These are phyloP conservation scores for Arthrocladium fulminans DNA, from an alignment of 2,329 filamentous ascomycete species.

Conservation along the genomic window DNA sequence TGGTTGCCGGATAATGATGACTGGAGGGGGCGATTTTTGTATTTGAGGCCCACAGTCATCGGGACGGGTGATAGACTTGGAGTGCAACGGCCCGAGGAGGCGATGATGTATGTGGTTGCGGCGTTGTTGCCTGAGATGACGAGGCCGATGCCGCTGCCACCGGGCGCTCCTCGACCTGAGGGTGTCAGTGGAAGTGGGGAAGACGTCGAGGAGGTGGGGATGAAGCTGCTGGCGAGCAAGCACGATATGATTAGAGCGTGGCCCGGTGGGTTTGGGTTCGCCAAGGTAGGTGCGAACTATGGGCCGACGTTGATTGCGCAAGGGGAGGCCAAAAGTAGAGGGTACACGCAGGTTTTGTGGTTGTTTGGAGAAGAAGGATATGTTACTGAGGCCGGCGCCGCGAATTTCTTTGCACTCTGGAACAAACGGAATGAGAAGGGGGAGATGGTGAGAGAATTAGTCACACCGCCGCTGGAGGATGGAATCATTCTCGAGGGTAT, in stretches of 20 bases:
- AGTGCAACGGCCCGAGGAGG: constrained; percentile 68
- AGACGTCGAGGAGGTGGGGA: constrained; percentile 6
- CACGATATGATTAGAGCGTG: constrained; percentile 83
- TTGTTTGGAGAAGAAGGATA: constrained; percentile 83
- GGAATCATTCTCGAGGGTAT: background rate
- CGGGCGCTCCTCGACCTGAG: constrained; percentile 12
- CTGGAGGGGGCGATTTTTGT: constrained; percentile 57
- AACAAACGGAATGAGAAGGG: background rate
- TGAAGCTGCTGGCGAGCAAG: constrained; percentile 54
- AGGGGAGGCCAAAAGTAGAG: constrained; percentile 59
- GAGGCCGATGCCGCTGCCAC: constrained; percentile 5
- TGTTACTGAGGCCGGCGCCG: constrained; percentile 63
- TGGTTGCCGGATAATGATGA: constrained; percentile 19
- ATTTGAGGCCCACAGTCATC: constrained; percentile 80
- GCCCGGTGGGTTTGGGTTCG: constrained; percentile 86
- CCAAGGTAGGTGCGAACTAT: constrained; percentile 91
- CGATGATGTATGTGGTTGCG: constrained; percentile 78
- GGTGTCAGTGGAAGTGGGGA: background rate
- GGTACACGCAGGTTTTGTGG: constrained; percentile 91
- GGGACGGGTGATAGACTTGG: constrained; percentile 72
- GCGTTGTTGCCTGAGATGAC: background rate
- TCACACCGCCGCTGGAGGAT: background rate
- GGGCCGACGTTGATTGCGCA: constrained; percentile 74
- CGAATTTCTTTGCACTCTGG: constrained; percentile 3
- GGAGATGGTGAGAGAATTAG: background rate